Conservation (phyloP, 2,329 filamentous ascomycete genomes). For the Trichoderma sp. region DNA sequence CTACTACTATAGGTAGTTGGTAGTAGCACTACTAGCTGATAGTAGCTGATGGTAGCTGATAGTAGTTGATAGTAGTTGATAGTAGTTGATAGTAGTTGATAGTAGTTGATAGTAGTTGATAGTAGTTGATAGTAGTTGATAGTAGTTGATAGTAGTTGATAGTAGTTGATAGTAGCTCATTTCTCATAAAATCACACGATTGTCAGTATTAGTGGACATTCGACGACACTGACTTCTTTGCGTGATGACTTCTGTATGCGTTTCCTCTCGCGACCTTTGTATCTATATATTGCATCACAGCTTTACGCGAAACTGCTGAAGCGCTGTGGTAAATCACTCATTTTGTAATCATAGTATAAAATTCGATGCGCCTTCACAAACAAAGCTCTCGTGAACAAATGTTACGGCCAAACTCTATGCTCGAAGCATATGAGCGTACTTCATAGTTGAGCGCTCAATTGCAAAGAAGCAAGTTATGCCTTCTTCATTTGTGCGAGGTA, state of each 20-base stretch:
- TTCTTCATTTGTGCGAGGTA: conserved; percentile 50
- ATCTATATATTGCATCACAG: not conserved
- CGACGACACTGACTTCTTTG: not conserved
- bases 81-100: too few species aligned
- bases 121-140: too few species aligned
- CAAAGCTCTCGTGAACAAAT: not conserved
- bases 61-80: too few species aligned
- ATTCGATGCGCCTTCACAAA: not conserved
- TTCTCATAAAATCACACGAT: not conserved
- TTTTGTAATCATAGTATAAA: not conserved
- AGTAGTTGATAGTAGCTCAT: not conserved
- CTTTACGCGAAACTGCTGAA: not conserved
- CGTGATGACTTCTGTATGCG: not conserved
- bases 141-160: too few species aligned
- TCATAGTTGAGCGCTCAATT: not conserved
- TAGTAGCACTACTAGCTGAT: too few species aligned
- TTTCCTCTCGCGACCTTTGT: not conserved
- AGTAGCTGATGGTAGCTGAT: too few species aligned
- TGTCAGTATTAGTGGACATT: not conserved
- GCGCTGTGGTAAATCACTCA: not conserved
- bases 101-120: too few species aligned
- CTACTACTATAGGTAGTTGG: too few species aligned
- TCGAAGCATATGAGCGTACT: not conserved
- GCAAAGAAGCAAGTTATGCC: conserved; percentile 24
- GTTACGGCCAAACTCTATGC: not conserved